Evolutionary conservation across 129 eudicot species (phyloP).

Genomic region (Silybum marianum): DNA sequence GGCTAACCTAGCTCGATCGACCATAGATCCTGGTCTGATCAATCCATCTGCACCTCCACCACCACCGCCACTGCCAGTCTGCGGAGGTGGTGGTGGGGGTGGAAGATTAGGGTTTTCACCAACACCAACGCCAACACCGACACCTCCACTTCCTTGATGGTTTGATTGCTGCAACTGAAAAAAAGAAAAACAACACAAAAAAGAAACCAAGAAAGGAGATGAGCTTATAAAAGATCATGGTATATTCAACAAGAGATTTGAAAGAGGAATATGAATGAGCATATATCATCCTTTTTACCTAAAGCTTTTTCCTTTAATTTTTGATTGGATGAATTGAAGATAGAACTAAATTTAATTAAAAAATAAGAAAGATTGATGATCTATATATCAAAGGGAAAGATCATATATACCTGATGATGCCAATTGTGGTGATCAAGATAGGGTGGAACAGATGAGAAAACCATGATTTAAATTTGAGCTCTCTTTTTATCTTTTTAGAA

Average conservation of each 20-base stretch:
- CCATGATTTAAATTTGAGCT: constrained; percentile 58
- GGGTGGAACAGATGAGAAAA: constrained; percentile 69
- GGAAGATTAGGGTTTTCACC: constrained; percentile 44
- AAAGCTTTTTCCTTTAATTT: constrained; percentile 29
- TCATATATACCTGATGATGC: constrained; percentile 63
- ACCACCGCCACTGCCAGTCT: constrained; percentile 9
- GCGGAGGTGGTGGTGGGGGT: constrained; percentile 34
- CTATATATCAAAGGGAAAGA: constrained; percentile 11
- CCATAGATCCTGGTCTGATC: constrained; percentile 71
- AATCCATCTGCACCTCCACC: constrained; percentile 40
- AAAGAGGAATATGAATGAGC: constrained; percentile 57
- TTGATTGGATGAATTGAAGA: constrained; percentile 32
- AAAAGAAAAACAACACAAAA: constrained; percentile 2
- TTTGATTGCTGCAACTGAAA: constrained; percentile 57
- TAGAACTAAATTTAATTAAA: constrained; percentile 6
- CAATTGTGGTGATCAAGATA: constrained; percentile 70
- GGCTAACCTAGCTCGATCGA: constrained; percentile 70
- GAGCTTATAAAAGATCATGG: constrained; percentile 25
- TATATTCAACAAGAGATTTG: constrained; percentile 56
- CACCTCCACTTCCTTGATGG: constrained; percentile 36
- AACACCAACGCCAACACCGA: constrained; percentile 15
- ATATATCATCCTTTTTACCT: constrained; percentile 43
- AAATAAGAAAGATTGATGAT: background rate
- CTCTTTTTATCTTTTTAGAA: constrained; percentile 55
- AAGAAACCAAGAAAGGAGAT: constrained; percentile 9